A percentile compares a stretch with the other conserved stretches of the same genome.
phyloP scores from a whole-genome alignment of 2,329 filamentous ascomycete genomes.

The Magnaporthales sp. region DNA sequence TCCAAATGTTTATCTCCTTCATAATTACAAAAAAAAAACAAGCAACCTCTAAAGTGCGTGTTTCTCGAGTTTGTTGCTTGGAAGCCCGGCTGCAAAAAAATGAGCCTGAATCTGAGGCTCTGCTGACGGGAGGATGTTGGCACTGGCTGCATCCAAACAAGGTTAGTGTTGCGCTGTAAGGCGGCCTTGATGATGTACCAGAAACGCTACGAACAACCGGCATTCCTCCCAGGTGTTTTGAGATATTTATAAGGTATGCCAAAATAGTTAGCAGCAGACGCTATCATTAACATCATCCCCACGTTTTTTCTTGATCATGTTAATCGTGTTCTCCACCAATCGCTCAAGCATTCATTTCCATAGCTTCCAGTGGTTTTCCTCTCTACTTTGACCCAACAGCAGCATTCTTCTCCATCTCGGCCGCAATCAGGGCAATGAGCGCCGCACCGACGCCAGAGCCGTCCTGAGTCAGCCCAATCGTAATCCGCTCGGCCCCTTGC shows the following conservation, averaged over 20 bases:
- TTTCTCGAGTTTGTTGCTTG: too few relatives aligned
- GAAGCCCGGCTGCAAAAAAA: too few relatives aligned
- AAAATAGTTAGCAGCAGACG: not conserved
- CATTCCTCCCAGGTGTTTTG: not conserved
- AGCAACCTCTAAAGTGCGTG: too few relatives aligned
- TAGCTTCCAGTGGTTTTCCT: not conserved
- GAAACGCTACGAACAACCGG: not conserved
- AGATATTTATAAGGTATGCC: not conserved
- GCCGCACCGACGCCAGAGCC: slow-evolving; percentile 93
- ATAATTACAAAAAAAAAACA: too few relatives aligned
- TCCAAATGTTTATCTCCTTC: too few relatives aligned
- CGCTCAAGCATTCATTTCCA: not conserved
- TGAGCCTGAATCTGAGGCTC: too few relatives aligned
- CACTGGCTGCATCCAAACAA: too few relatives aligned
- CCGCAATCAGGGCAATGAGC: slow-evolving; percentile 84
- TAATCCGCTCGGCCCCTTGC: slow-evolving; percentile 73
- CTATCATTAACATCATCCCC: not conserved
- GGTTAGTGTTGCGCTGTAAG: not conserved
- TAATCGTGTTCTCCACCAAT: not conserved
- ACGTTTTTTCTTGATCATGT: not conserved
- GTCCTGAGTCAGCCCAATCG: slow-evolving; percentile 95
- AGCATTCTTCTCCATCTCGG: slow-evolving; percentile 48
- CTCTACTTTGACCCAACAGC: slow-evolving; percentile 4
- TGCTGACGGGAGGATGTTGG: too few relatives aligned
- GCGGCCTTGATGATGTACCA: not conserved